phyloP scores from a whole-genome alignment of 306 rosid genomes.

The Citrullus amarus region DNA sequence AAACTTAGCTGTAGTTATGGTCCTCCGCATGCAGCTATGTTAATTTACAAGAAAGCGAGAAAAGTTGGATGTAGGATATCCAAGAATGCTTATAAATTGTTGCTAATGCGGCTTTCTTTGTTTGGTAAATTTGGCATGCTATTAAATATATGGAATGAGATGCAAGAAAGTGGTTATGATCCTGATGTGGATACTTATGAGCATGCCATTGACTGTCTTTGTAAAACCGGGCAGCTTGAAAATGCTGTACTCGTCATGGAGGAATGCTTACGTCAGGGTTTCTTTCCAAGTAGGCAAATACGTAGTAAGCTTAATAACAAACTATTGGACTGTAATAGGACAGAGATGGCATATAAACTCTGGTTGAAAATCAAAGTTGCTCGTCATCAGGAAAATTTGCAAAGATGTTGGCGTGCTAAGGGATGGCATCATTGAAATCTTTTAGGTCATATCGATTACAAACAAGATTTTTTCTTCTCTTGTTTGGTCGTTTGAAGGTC shows the following conservation, averaged over 20 bases:
- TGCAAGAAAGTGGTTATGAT: slow-evolving; percentile 67
- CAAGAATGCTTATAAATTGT: slow-evolving; percentile 50
- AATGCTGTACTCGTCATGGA: slow-evolving; percentile 86
- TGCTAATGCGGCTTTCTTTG: slow-evolving; percentile 71
- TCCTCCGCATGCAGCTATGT: slow-evolving; percentile 81
- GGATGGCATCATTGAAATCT: slow-evolving; percentile 81
- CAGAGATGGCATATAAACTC: slow-evolving; percentile 57
- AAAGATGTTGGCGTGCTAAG: slow-evolving; percentile 57
- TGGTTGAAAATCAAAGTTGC: slow-evolving; percentile 62
- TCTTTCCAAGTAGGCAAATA: slow-evolving; percentile 65
- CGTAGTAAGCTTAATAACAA: slow-evolving; percentile 59
- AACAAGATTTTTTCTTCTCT: background rate
- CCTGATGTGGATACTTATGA: slow-evolving; percentile 70
- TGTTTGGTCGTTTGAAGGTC: background rate
- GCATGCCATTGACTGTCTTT: slow-evolving; percentile 58
- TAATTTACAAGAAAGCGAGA: slow-evolving; percentile 60
- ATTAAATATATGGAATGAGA: slow-evolving; percentile 66
- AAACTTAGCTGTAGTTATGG: slow-evolving; percentile 67
- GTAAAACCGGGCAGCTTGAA: slow-evolving; percentile 73
- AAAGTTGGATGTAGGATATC: slow-evolving; percentile 53
- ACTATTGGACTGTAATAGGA: slow-evolving; percentile 44
- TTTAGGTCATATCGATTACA: background rate
- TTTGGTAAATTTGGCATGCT: slow-evolving; percentile 79
- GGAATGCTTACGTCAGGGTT: slow-evolving; percentile 61
- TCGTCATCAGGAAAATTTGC: slow-evolving; percentile 41